Evolutionary conservation across 1,139 yeast species (phyloP).

Genomic region (Magnusiomyces tetraspermus): DNA sequence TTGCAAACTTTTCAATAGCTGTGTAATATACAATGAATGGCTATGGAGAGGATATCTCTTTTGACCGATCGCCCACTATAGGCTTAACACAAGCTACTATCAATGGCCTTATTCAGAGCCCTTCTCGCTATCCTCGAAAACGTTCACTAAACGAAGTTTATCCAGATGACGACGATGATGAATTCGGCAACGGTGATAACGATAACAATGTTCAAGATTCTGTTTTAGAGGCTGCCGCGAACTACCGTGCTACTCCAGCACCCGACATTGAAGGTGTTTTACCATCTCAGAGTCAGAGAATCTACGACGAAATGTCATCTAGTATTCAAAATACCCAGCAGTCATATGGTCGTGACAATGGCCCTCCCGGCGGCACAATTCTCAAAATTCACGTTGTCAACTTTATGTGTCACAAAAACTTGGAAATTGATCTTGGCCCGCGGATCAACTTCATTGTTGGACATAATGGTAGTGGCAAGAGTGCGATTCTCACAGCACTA

Average conservation of each 20-base stretch:
- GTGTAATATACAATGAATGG: too few relatives aligned
- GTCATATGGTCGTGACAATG: slow-evolving; percentile 1
- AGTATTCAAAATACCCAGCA: not conserved
- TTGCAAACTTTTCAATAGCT: too few relatives aligned
- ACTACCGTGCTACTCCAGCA: not conserved
- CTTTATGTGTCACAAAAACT: slow-evolving; percentile 65
- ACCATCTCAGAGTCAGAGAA: not conserved
- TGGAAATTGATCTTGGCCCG: slow-evolving; percentile 70
- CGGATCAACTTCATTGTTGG: slow-evolving; percentile 87
- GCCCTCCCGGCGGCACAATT: slow-evolving; percentile 20
- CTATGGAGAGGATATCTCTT: too few relatives aligned
- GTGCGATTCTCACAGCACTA: slow-evolving; percentile 79
- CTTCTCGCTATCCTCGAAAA: not conserved
- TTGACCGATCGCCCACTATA: too few relatives aligned
- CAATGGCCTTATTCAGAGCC: not conserved
- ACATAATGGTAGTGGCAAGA: slow-evolving; percentile 76
- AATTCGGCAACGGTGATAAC: not conserved
- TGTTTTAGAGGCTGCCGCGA: not conserved
- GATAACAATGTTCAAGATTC: not conserved
- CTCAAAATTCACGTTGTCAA: slow-evolving; percentile 24
- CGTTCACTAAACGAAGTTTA: not conserved
- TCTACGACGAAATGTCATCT: not conserved
- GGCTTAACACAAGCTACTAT: too few relatives aligned
- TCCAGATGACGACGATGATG: not conserved
- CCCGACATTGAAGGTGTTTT: not conserved